Conservation (phyloP, 441 rosid genomes). For the Jatropha multifida region DNA sequence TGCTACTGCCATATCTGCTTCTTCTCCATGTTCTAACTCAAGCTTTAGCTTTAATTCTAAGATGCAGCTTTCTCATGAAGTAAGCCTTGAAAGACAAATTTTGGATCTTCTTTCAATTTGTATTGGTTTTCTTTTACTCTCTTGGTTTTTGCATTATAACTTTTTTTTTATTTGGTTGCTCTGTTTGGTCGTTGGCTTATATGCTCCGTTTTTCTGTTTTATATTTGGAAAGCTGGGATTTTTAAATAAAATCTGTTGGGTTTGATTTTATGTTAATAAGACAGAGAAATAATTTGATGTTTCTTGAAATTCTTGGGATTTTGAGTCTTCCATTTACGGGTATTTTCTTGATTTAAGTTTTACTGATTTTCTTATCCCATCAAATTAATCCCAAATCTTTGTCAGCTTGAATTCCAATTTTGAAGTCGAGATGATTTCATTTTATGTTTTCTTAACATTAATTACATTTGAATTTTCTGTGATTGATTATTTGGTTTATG, state of each 20-base stretch:
- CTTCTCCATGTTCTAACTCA: conserved; percentile 32
- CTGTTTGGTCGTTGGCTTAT: neutral
- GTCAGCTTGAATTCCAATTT: neutral
- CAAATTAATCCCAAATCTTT: neutral
- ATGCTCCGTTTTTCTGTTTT: neutral
- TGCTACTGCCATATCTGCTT: conserved; percentile 45
- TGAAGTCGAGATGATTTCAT: neutral
- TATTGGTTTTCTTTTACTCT: neutral
- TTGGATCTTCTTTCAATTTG: neutral
- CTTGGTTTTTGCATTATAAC: neutral
- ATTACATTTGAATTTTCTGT: neutral
- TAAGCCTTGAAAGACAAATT: conserved; percentile 15
- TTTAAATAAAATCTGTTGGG: too few relatives aligned
- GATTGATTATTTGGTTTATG: neutral
- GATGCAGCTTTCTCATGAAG: conserved; percentile 45
- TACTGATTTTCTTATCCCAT: too few relatives aligned
- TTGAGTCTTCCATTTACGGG: neutral
- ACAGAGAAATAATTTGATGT: too few relatives aligned
- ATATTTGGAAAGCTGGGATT: neutral
- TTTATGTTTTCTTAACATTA: neutral
- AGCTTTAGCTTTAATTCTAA: conserved; percentile 31
- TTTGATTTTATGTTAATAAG: too few relatives aligned
- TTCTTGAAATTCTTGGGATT: neutral
- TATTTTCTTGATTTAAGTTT: neutral
- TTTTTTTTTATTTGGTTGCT: neutral